Percentiles rank a stretch among this genome's conserved stretches.
phyloP scores from a whole-genome alignment of 495 filamentous ascomycete genomes.

The Hypoxylon lienhwacheense region DNA sequence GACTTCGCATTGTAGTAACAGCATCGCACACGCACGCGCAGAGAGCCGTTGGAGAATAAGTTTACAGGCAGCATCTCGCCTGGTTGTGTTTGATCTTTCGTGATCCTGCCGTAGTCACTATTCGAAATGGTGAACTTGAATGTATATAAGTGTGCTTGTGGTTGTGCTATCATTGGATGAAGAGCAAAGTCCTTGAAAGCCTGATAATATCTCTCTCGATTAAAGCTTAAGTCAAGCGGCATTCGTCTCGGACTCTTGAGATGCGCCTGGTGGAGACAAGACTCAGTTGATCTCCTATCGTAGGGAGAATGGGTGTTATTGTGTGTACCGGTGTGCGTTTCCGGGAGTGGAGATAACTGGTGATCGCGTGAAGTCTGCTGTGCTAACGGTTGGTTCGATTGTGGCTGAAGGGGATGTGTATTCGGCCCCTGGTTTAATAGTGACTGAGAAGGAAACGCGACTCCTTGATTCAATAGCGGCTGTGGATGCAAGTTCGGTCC shows the following conservation, averaged over 20 bases:
- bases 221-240: conserved; percentile 27
- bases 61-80: conserved; percentile 33
- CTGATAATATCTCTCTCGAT: conserved; percentile 52
- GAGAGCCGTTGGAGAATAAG: conserved; percentile 42
- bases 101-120: conserved; percentile 36
- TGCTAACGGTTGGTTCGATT: no score
- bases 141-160: conserved; percentile 34
- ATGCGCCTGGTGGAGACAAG: conserved; percentile 60
- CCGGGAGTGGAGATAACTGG: conserved; percentile 42
- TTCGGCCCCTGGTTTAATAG: not conserved
- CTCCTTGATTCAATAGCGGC: no score
- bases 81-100: conserved; percentile 7
- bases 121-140: conserved; percentile 42
- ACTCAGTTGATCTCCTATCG: conserved; percentile 49
- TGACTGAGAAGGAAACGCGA: no score
- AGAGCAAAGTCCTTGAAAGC: conserved; percentile 50
- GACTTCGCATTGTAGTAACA: conserved; percentile 27
- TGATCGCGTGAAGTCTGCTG: no score
- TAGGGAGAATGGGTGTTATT: conserved; percentile 45
- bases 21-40: conserved; percentile 46
- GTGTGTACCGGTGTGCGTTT: conserved; percentile 13
- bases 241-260: conserved; percentile 58
- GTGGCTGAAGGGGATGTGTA: not conserved
- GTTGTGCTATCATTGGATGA: conserved; percentile 41
- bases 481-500: no score